Percentiles rank a stretch among this genome's conserved stretches.
phyloP scores from a whole-genome alignment of 768 basidiomycete genomes.

The Rhizopogon roseolus region DNA sequence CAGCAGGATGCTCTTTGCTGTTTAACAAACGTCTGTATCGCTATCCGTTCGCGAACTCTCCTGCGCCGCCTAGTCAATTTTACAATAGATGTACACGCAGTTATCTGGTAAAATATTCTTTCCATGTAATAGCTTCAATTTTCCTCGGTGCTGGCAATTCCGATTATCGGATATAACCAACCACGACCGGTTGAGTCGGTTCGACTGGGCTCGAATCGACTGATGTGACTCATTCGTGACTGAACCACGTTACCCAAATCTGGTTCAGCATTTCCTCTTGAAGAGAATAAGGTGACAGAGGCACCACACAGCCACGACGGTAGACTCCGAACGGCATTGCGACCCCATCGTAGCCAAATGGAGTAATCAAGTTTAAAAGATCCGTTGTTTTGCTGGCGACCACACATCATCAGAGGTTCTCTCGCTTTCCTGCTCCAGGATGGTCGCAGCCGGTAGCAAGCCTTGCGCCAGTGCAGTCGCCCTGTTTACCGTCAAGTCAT shows the following conservation, averaged over 20 bases:
- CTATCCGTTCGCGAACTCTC: slow-evolving; percentile 21
- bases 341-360: background rate
- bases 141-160: background rate
- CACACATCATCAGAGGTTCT: background rate
- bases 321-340: too few species aligned
- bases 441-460: too few species aligned
- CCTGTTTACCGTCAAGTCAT: background rate
- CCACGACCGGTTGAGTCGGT: slow-evolving; percentile 1
- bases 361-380: background rate
- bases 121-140: slow-evolving; percentile 23
- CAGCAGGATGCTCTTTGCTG: slow-evolving; percentile 21
- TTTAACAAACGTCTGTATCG: slow-evolving; percentile 25
- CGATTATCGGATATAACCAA: background rate
- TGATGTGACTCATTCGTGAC: slow-evolving; percentile 1
- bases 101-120: slow-evolving; percentile 15
- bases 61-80: slow-evolving; percentile 18
- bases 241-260: slow-evolving; percentile 19
- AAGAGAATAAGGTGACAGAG: slow-evolving; percentile 24
- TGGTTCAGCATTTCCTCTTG: slow-evolving; percentile 14
- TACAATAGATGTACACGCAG: slow-evolving; percentile 29
- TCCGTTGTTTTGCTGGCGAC: background rate
- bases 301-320: slow-evolving; percentile 23
- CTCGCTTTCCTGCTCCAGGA: too few species aligned
- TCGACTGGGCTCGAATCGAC: background rate
- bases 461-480: too few species aligned